Evolutionary conservation across 176 grass and related monocot genomes (phyloP), one percentile per base, ranked within the genome.

Genomic region (Paspalum notatum): DNA sequence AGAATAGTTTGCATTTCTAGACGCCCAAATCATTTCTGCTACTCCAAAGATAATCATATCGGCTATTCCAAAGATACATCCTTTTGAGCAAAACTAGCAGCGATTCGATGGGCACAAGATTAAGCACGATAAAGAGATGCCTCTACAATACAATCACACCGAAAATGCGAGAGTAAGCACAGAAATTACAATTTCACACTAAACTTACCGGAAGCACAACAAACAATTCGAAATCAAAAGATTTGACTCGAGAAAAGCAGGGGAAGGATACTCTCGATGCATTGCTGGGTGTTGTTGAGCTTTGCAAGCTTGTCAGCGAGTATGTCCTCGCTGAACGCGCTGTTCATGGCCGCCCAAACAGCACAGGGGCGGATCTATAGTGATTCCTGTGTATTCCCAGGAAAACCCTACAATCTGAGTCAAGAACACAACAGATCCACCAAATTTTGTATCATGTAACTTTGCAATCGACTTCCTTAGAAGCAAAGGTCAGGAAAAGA

Each of bases 231-330:
- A 85, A 72, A 57, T 74, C 63, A 27, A 6, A 60, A 75, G 39
- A 55, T 57, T 85, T 72, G 20, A 37, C 16, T 12, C n/a, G 4
- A 77, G 16, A 85, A 80, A 68, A 76, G 13, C 6, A 80, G 50
- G 4, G 38, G 25, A 94, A 99, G 90, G 92, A 95, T 99, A 99
- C 96, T 99, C 72, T 99, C 90, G 58, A 99, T 95, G 87, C 90
- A 99, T 87, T 99, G 96, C 80, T 99, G 96, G 79, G 96, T 95
- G 85, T 91, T 99, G 75, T 99, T 99, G 86, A 99, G 96, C 89
- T 93, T 89, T 21, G 90, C 83, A 43, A 99, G 90, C 90, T 99
- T 99, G 63, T 95, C 93, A 49, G 88, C 93, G 49, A 99, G 86
- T 91, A 93, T 86, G 50, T 88, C 85, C 87, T 95, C 93, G 78